phyloP scores from a whole-genome alignment of 2,329 filamentous ascomycete genomes.

The Diaporthe nobilis region DNA sequence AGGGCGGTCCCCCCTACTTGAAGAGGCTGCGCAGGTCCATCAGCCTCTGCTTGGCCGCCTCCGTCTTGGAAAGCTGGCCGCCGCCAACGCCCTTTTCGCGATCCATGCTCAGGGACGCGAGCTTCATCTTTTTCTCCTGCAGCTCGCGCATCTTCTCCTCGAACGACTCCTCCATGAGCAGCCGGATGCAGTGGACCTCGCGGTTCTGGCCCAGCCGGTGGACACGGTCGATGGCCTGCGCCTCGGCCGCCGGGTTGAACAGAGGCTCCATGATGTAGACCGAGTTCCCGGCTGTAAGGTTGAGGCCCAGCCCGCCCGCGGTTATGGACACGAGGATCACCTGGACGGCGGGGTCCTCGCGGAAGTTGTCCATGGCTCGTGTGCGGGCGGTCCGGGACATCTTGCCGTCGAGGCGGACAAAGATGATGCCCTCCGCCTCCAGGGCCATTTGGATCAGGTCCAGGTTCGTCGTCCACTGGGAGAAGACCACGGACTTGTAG shows the following conservation, averaged over 20 bases:
- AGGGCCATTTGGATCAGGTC: conserved; percentile 92
- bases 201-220: conserved; percentile 91
- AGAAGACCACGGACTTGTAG: conserved; percentile 95
- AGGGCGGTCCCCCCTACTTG: conserved; percentile 53
- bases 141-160: conserved; percentile 94
- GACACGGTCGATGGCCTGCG: conserved; percentile 94
- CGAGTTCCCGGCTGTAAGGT: conserved; percentile 86
- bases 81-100: conserved; percentile 63
- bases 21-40: conserved; percentile 72
- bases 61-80: conserved; percentile 33
- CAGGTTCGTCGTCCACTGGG: conserved; percentile 94
- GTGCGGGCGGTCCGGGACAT: conserved; percentile 84
- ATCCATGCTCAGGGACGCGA: conserved; percentile 90
- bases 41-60: conserved; percentile 71
- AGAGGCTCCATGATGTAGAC: conserved; percentile 99
- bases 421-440: conserved; percentile 74
- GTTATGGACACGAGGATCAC: conserved; percentile 94
- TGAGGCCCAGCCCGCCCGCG: conserved; percentile 91
- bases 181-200: conserved; percentile 88
- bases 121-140: conserved; percentile 91
- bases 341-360: conserved; percentile 77
- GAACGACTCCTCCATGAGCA: conserved; percentile 91
- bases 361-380: conserved; percentile 82
- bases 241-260: conserved; percentile 95
- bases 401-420: conserved; percentile 88